A percentile compares a stretch with the other conserved stretches of the same genome.
Evolutionary conservation across 768 basidiomycete genomes (phyloP).

Genomic region (Cubamyces lactineus): DNA sequence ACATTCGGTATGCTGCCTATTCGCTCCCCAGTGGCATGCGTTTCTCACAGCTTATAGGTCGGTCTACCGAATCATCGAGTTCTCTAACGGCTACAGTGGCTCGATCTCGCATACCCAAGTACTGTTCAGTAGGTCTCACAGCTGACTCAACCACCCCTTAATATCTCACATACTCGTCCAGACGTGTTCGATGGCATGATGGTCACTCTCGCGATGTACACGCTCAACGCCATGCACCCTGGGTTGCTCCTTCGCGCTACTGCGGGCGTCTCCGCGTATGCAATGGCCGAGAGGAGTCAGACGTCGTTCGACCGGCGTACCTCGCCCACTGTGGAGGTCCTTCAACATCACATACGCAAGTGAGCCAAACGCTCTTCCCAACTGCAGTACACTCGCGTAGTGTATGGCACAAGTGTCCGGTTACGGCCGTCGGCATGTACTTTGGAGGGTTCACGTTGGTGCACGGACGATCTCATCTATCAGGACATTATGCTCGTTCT

Average conservation of each 20-base stretch:
- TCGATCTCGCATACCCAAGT: constrained; percentile 49
- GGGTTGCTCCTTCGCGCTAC: constrained; percentile 35
- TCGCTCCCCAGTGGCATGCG: constrained; percentile 1
- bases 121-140: constrained; percentile 43
- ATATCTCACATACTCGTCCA: constrained; percentile 21
- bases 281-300: constrained; percentile 2
- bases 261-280: not conserved
- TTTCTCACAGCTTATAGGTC: constrained; percentile 37
- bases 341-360: not conserved
- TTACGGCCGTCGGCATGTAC: not conserved
- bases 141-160: not conserved
- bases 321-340: constrained; percentile 5
- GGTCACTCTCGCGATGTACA: constrained; percentile 47
- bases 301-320: constrained; percentile 8
- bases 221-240: constrained; percentile 50
- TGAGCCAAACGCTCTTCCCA: too few species aligned
- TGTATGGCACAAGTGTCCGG: too few species aligned
- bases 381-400: too few species aligned
- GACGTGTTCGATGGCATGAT: constrained; percentile 55
- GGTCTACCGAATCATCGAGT: constrained; percentile 55
- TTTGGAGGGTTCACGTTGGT: not conserved
- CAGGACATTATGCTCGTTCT: too few species aligned
- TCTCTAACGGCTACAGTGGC: constrained; percentile 54
- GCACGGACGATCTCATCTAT: too few species aligned
- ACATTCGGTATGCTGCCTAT: constrained; percentile 32